These are phyloP conservation scores for Cyclotella cryptica DNA, from an alignment of 108 stramenopile species.

Conservation along the genomic window DNA sequence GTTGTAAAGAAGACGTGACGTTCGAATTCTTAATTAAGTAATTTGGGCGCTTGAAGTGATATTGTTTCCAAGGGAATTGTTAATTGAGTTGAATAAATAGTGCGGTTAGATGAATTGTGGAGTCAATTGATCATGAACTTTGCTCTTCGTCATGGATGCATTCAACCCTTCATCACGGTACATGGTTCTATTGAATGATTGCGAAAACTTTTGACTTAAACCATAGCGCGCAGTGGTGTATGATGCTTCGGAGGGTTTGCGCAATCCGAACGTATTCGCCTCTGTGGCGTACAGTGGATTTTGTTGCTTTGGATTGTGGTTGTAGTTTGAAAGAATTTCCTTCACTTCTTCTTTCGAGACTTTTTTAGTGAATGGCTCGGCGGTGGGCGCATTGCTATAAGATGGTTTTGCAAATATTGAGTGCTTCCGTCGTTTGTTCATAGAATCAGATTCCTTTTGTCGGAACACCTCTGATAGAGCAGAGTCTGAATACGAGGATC, in stretches of 20 bases:
- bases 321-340: slow-evolving; percentile 52
- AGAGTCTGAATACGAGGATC: slow-evolving; percentile 43
- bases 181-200: slow-evolving; percentile 68
- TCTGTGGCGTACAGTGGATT: slow-evolving; percentile 70
- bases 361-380: slow-evolving; percentile 9
- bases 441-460: slow-evolving; percentile 43
- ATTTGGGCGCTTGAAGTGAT: no score
- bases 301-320: slow-evolving; percentile 65
- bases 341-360: slow-evolving; percentile 46
- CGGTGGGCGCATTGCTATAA: slow-evolving; percentile 1
- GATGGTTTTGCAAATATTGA: slow-evolving; percentile 21
- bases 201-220: slow-evolving; percentile 67
- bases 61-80: background rate
- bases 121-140: slow-evolving; percentile 48
- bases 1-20: no score
- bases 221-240: slow-evolving; percentile 62
- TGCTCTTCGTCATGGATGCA: slow-evolving; percentile 55
- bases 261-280: slow-evolving; percentile 64
- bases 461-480: slow-evolving; percentile 51
- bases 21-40: no score
- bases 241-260: slow-evolving; percentile 64
- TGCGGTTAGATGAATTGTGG: slow-evolving; percentile 38
- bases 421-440: slow-evolving; percentile 56
- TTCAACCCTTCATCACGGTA: slow-evolving; percentile 73
- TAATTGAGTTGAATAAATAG: slow-evolving; percentile 7